These are phyloP conservation scores for Picochlorum sp. DNA, from an alignment of 139 green algal genomes.

Conservation along the genomic window DNA sequence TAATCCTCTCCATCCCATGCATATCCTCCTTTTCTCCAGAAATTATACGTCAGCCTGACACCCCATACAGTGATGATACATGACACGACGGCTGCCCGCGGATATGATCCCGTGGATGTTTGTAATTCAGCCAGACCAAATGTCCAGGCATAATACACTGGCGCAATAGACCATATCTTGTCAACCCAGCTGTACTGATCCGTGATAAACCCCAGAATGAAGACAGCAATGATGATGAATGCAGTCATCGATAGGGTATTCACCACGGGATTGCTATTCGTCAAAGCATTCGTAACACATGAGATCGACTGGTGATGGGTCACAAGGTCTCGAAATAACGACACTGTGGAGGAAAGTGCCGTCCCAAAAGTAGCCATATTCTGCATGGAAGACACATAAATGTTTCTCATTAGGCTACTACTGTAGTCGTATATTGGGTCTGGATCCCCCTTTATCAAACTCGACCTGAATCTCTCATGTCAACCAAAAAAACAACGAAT, in stretches of 20 bases:
- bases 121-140: conserved; percentile 3
- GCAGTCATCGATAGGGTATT: conserved; percentile 1
- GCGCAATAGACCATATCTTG: conserved; percentile 8
- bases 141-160: conserved; percentile 7
- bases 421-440: too few species aligned
- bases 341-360: not conserved
- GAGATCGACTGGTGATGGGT: not conserved
- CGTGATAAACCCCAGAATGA: not conserved
- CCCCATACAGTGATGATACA: conserved; percentile 29
- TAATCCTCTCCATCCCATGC: conserved; percentile 23
- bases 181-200: conserved; percentile 11
- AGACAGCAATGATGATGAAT: not conserved
- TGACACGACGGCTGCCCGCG: conserved; percentile 8
- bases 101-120: not conserved
- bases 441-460: too few species aligned
- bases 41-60: conserved; percentile 38
- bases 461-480: too few species aligned
- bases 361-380: not conserved
- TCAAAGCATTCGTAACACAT: not conserved
- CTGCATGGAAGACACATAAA: too few species aligned
- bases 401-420: too few species aligned
- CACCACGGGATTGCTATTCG: not conserved
- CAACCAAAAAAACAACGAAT: too few species aligned
- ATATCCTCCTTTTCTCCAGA: conserved; percentile 35
- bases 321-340: conserved; percentile 1